Conservation (phyloP, 2,329 filamentous ascomycete species). For the Hypoxylon sp. region DNA sequence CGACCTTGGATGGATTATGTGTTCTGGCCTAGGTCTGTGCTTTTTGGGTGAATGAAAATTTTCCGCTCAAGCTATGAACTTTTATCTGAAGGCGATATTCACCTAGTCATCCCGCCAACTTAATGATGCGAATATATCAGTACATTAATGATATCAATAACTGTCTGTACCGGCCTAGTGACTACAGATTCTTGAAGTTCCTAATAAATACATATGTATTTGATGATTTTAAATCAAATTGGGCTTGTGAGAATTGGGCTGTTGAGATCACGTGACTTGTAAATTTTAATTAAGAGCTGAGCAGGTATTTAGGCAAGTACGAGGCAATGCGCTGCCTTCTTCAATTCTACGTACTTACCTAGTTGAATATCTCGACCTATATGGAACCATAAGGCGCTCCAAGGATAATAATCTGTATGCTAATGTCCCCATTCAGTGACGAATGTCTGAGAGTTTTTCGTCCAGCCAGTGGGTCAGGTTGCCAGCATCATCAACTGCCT, state of each 20-base stretch:
- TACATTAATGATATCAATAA: not conserved
- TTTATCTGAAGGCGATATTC: not conserved
- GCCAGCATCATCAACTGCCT: constrained; percentile 73
- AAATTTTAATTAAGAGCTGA: not conserved
- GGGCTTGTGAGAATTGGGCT: not conserved
- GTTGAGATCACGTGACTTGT: constrained; percentile 1
- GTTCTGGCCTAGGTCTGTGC: constrained; percentile 13
- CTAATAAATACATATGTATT: not conserved
- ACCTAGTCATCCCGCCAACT: not conserved
- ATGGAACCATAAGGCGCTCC: not conserved
- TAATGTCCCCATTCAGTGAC: constrained; percentile 10
- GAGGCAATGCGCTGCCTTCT: not conserved
- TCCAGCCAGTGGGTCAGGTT: constrained; percentile 67
- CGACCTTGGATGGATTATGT: not conserved
- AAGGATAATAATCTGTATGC: not conserved
- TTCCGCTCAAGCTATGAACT: constrained; percentile 8
- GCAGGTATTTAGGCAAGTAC: not conserved
- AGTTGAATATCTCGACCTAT: not conserved
- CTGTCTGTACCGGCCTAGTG: not conserved
- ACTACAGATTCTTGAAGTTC: not conserved
- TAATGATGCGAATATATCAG: not conserved
- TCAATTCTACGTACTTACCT: not conserved
- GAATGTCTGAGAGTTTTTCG: constrained; percentile 53
- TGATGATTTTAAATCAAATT: constrained; percentile 23
- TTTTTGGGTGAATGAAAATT: constrained; percentile 29